Evolutionary conservation across 371 early-diverging fungal species (phyloP).

Genomic region (Rhizomucor pusillus): DNA sequence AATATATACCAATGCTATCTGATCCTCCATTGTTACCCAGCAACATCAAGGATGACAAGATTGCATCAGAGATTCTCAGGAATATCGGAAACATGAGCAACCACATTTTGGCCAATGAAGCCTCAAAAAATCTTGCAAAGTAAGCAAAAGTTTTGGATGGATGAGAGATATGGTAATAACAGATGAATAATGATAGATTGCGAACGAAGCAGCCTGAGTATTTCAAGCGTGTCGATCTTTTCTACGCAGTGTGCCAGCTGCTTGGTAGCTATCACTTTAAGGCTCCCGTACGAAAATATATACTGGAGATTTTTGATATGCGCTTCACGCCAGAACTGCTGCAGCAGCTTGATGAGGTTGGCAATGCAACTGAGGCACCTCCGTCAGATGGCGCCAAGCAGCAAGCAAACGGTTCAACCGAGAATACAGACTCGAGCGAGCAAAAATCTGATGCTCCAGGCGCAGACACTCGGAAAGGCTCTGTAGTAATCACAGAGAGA

Average conservation of each 20-base stretch:
- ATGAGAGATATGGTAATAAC: too few relatives aligned
- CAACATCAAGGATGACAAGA: slow-evolving; percentile 38
- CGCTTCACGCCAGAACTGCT: slow-evolving; percentile 45
- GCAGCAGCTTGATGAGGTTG: slow-evolving; percentile 25
- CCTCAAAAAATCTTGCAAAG: slow-evolving; percentile 69
- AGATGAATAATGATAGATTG: slow-evolving; percentile 21
- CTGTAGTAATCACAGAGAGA: too few relatives aligned
- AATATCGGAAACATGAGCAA: slow-evolving; percentile 82
- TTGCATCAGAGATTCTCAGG: slow-evolving; percentile 68
- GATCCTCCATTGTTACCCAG: slow-evolving; percentile 47
- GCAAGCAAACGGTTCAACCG: too few relatives aligned
- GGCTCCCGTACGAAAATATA: slow-evolving; percentile 71
- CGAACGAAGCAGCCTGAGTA: slow-evolving; percentile 50
- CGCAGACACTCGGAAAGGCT: too few relatives aligned
- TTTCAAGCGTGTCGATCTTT: slow-evolving; percentile 60
- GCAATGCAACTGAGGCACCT: background rate
- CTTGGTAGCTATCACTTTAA: slow-evolving; percentile 73
- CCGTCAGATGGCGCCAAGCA: too few relatives aligned
- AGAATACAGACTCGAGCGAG: too few relatives aligned
- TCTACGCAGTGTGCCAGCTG: slow-evolving; percentile 61
- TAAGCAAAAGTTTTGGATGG: slow-evolving; percentile 10
- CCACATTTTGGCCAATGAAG: slow-evolving; percentile 81
- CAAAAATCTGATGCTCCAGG: too few relatives aligned
- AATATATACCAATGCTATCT: slow-evolving; percentile 44
- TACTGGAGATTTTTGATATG: slow-evolving; percentile 81